These are phyloP conservation scores for Digitaria exilis DNA, from an alignment of 202 grass and related monocot genomes.

Conservation along the genomic window DNA sequence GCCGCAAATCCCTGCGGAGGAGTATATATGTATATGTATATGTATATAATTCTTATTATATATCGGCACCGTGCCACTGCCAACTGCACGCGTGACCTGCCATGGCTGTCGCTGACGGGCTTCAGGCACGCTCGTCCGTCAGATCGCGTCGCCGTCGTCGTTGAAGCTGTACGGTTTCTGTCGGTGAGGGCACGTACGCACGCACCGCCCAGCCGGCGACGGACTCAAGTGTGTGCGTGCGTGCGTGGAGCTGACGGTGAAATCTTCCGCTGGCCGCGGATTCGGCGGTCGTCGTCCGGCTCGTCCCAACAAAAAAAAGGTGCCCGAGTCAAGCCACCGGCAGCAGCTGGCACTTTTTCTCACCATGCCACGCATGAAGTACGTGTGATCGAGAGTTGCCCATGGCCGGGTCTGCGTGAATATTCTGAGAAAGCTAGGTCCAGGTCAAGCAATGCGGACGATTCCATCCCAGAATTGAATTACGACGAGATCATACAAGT, in stretches of 20 bases:
- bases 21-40: no score
- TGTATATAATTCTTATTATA: no score
- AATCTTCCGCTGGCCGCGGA: no score
- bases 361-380: not conserved
- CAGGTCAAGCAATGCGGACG: not conserved
- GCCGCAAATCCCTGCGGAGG: no score
- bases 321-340: not conserved
- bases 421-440: not conserved
- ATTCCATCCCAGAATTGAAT: not conserved
- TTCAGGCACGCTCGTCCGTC: no score
- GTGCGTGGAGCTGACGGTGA: constrained; percentile 32
- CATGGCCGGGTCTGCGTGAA: not conserved
- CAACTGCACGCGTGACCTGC: no score
- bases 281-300: no score
- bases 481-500: not conserved
- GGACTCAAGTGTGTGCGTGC: not conserved
- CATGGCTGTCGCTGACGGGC: no score
- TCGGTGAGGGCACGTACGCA: not conserved
- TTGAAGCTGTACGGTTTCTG: not conserved
- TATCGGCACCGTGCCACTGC: no score
- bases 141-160: not conserved
- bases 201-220: not conserved
- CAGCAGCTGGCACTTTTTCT: not conserved
- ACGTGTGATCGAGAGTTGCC: no score
- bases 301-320: not conserved